Evolutionary conservation across 1,284 basidiomycete species (phyloP), one percentile per base, ranked within the genome.

Genomic region (Pseudozyma sp.): DNA sequence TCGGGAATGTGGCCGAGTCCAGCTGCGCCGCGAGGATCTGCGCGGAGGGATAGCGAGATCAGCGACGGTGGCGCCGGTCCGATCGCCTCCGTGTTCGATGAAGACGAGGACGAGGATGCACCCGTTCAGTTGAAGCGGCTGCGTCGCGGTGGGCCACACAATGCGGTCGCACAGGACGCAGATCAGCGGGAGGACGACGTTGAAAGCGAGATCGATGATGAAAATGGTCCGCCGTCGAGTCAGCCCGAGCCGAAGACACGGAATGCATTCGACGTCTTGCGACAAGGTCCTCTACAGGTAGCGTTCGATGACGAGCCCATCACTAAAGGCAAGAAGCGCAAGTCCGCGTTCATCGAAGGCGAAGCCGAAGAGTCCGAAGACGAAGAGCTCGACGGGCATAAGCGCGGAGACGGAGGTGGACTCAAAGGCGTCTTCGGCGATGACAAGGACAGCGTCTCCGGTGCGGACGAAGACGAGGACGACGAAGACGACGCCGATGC

Each of bases 341-440:
- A 75, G 45, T 69, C 65, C 4, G 73, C 66, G 16, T 83, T 81
- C 64, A 70, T 83, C 37, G 76, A 75, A 49, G 81, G 81, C 6
- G 81, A 83, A 54, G 81, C 81, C n/a, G 81, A 79, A 55, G 81
- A 83, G 65, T 83, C 81, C 2, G 81, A 82, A 33, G 79, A 79
- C 31, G 81, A 82, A 50, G 70, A 75, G 58, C 67, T 64, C 2
- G 62, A 53, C 14, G 67, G 73, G n/a, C 34, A 40, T 7, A 54
- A 61, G 46, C 58, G 59, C 14, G 69, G 67, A 19, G 73, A 68
- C 35, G 78, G 70, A 14, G 75, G 79, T 14, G 81, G 80, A 19
- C 62, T 82, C 14, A 65, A 65, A 17, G 81, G 81, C 17, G 55
- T 82, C 45, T 81, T 82, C 35, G 75, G 59, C 42, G 78, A 81